These are phyloP conservation scores for Amanita phalloides DNA, from an alignment of 768 basidiomycete species.

Conservation along the genomic window DNA sequence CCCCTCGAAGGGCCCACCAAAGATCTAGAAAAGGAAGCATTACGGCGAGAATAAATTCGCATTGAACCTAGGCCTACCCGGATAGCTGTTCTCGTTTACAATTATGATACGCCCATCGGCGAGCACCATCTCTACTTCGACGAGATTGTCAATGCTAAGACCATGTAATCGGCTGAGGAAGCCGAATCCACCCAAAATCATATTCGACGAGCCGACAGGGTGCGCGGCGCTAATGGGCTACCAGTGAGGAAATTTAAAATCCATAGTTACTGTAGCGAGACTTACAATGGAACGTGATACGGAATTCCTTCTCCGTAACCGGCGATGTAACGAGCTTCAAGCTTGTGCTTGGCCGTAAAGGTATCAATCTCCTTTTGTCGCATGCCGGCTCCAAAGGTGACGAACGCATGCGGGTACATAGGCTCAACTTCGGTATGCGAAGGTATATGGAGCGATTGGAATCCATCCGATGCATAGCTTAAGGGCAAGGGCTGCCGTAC, in stretches of 20 bases:
- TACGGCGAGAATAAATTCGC: no score
- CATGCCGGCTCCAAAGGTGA: conserved; percentile 83
- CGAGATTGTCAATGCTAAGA: conserved; percentile 80
- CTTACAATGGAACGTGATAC: conserved; percentile 75
- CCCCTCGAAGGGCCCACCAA: conserved; percentile 83
- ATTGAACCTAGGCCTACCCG: conserved; percentile 30
- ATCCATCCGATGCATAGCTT: conserved; percentile 6
- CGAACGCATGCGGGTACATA: conserved; percentile 61
- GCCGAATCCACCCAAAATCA: conserved; percentile 85
- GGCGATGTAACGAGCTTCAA: conserved; percentile 44
- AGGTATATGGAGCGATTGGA: background rate
- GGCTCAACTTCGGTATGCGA: conserved; percentile 43
- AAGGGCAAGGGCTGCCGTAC: conserved; percentile 9
- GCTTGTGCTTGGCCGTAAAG: conserved; percentile 56
- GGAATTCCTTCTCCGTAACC: conserved; percentile 49
- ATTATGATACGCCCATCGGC: conserved; percentile 83
- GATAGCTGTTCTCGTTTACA: conserved; percentile 59
- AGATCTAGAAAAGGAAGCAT: conserved; percentile 38
- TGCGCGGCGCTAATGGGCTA: conserved; percentile 52
- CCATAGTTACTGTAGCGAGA: conserved; percentile 7
- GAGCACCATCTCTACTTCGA: conserved; percentile 87
- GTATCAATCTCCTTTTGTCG: conserved; percentile 77
- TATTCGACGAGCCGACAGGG: conserved; percentile 68
- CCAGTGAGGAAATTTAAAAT: conserved; percentile 4
- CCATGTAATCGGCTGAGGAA: conserved; percentile 77